Base-by-base conservation (phyloP, 768 basidiomycete species). In the Suillus brevipes region DNA sequence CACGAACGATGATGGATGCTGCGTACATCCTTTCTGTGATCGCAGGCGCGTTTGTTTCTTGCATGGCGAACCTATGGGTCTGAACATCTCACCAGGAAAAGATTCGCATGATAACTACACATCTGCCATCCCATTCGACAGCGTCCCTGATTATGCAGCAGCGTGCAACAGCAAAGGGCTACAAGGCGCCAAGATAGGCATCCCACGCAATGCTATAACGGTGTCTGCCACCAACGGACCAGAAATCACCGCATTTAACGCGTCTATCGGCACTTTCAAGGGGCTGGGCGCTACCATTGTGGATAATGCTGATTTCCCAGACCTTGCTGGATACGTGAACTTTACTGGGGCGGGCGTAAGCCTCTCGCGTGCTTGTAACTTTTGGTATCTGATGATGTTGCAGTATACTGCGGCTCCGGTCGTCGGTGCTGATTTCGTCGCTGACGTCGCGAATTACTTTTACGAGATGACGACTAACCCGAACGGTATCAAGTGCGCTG, bases 1-100 rank as follows among this genome's bases (percentile, higher is more conserved):
- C 82, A 0, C 78, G 85, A 4, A 81, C 83, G 1, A 64, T 86
- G 18, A 73, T 81, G 1, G 86, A 87, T 66, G 84, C 83, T 0
- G 85, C 85, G 0, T 79, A 81, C 42, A 80, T 86, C 1, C 75
- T 86, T 4, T 80, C 81, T 7, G 70, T 81, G 45, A 85, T 87
- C 38, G 84, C 84, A 4, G 84, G 84, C 6, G 73, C 71, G 58
- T 20, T 25, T n/a, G 18, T 59, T 40, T 28, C 18, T 42, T 59
- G 10, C 4, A n/a, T 18, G 25, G 20, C 16, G 10, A 28, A 59
- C 12, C 6, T 7, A 42, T 28, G 9, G 16, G 18, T 31, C 58
- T 42, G 2, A 42, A 20, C 1, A 12, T 42, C 28, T 25, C 10
- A 20, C 28, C 6, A 59, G 58, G 58, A 6, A 0, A 59, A 25